Base-by-base conservation (phyloP, 2,329 filamentous ascomycete species). In the Pseudogymnoascus sp. region DNA sequence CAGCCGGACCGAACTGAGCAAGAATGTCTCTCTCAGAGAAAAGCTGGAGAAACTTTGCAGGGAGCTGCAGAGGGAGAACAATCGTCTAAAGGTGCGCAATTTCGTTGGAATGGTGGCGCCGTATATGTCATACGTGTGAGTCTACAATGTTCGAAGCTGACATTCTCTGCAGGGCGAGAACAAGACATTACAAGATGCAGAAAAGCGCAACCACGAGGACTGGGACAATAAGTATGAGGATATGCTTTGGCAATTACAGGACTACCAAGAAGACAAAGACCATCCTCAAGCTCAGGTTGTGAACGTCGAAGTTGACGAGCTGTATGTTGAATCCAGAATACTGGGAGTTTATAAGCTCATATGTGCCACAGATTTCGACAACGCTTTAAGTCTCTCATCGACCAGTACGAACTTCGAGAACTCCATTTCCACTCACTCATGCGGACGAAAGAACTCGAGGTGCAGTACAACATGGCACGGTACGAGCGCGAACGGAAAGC, bases 31-130 rank as follows among this genome's bases (percentile, higher is more conserved):
- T 1, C 85, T 98, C 74, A 97, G 96, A 76, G 93, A 98, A 75
- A 98, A 98, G 78, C 81, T 99, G 54, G 95, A 99, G 77, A 99
- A 98, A 75, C 81, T 99, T 34, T 97, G 93, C 72, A 83, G 95
- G 64, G 95, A 99, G 76, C 83, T 99, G 63, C 95, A 96, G 66
- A 90, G 93, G 71, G 95, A 99, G 74, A 99, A 99, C 76, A 98
- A 98, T 78, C 96, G 96, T 78, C 86, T 99, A 69, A 98, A 98
- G 88, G 91, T 95, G 77, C 62, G 48, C 41, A 34, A 31, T 37
- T 25, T 8, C 13, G 13, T 60, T 31, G 6, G 13, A 16, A 16
- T n/a, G n/a, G 48, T 62, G 8, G 51, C 28, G 8, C 10, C 19
- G 11, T 57, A 65, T 61, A 65, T 66, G 60, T 61, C 37, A 37